Conservation (phyloP, 148 eudicot genomes). For the Dysphania ambrosioides region DNA sequence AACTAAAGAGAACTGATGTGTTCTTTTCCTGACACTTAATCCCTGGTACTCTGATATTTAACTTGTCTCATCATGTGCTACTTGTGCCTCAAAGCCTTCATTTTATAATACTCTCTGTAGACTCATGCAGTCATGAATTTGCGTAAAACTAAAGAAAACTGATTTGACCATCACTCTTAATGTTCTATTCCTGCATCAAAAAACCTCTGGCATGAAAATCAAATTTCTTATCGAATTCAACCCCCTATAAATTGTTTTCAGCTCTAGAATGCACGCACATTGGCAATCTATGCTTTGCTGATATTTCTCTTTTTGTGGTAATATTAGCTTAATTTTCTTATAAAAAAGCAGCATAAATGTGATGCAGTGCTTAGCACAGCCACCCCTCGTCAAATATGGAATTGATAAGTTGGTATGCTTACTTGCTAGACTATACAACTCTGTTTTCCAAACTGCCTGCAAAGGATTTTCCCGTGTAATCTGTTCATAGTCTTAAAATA, state of each 20-base stretch:
- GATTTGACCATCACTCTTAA: neutral
- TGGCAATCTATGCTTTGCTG: neutral
- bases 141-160: neutral
- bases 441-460: neutral
- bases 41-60: neutral
- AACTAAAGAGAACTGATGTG: neutral
- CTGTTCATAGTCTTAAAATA: neutral
- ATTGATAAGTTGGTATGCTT: neutral
- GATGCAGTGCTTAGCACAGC: neutral
- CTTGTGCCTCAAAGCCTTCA: neutral
- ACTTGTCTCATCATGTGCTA: no score
- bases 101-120: neutral
- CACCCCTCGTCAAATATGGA: neutral
- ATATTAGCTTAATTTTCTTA: no score
- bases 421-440: neutral
- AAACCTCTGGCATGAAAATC: neutral
- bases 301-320: neutral
- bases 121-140: slow-evolving; percentile 9
- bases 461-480: neutral
- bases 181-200: neutral
- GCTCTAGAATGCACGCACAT: slow-evolving; percentile 6
- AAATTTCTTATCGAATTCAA: neutral
- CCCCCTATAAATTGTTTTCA: neutral
- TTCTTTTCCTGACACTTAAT: neutral
- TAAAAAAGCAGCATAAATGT: neutral